Conservation (phyloP, 306 rosid genomes). For the Vigna mungo region DNA sequence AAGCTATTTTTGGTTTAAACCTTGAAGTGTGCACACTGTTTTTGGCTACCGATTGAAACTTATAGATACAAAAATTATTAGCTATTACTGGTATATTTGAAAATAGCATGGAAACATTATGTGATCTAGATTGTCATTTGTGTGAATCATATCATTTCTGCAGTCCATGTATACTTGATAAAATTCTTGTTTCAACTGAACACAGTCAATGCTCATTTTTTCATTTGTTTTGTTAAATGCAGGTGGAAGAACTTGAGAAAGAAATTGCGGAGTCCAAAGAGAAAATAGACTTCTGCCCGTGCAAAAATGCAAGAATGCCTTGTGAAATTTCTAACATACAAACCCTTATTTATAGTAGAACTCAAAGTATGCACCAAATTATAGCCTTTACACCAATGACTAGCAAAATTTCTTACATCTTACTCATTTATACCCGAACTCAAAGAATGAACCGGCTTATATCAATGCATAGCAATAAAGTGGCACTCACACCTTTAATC, state of each 20-base stretch:
- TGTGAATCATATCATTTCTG: slow-evolving; percentile 32
- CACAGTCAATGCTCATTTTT: slow-evolving; percentile 24
- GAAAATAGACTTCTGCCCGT: slow-evolving; percentile 81
- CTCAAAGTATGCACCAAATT: no score
- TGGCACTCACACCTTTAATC: no score
- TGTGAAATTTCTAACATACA: no score
- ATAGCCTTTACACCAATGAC: no score
- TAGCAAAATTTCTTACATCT: no score
- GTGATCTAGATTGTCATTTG: slow-evolving; percentile 35
- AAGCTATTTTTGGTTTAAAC: slow-evolving; percentile 31
- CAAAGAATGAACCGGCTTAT: no score
- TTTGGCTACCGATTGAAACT: slow-evolving; percentile 26
- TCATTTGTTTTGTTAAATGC: slow-evolving; percentile 47
- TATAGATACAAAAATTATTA: slow-evolving; percentile 22
- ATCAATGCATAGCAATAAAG: no score
- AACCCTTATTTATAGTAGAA: no score
- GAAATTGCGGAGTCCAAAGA: slow-evolving; percentile 78
- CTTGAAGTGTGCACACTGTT: slow-evolving; percentile 23
- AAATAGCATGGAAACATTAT: slow-evolving; percentile 30
- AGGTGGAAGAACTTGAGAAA: slow-evolving; percentile 96
- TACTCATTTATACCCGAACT: no score
- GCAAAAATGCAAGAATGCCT: slow-evolving; percentile 97
- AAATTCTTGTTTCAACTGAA: slow-evolving; percentile 25
- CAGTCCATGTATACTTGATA: slow-evolving; percentile 37
- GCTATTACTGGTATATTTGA: slow-evolving; percentile 32